Conservation (phyloP, 2,329 filamentous ascomycete genomes). For the Xylaria sp. region DNA sequence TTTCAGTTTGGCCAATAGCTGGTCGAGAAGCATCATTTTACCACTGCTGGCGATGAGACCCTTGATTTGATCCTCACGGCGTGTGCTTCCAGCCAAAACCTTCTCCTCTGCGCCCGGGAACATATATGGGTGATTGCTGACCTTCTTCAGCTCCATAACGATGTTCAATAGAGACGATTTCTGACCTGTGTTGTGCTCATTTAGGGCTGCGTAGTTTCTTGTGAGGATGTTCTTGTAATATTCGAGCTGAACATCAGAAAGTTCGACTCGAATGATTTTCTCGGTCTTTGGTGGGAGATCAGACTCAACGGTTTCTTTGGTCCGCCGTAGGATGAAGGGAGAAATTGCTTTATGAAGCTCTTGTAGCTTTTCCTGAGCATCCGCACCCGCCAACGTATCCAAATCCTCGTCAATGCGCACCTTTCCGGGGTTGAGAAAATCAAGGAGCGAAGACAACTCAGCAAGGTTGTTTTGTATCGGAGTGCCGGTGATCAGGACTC, state of each 20-base stretch:
- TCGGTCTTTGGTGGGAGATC: conserved; percentile 97
- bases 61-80: conserved; percentile 90
- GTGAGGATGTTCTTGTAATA: conserved; percentile 99
- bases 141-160: conserved; percentile 99
- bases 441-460: conserved; percentile 90
- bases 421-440: conserved; percentile 96
- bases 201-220: conserved; percentile 93
- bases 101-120: conserved; percentile 94
- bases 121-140: conserved; percentile 98
- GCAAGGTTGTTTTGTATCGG: conserved; percentile 97
- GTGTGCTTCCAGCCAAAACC: conserved; percentile 81
- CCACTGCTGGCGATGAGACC: conserved; percentile 96
- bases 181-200: conserved; percentile 88
- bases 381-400: conserved; percentile 78
- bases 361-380: conserved; percentile 87
- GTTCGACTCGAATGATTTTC: conserved; percentile 97
- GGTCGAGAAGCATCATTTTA: conserved; percentile 99
- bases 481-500: conserved; percentile 94
- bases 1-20: conserved; percentile 92
- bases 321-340: conserved; percentile 93
- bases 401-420: conserved; percentile 92
- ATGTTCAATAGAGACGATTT: conserved; percentile 97
- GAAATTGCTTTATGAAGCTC: conserved; percentile 88
- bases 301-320: conserved; percentile 97
- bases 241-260: conserved; percentile 95